These are phyloP conservation scores for Zizania palustris DNA, from an alignment of 202 grass and related monocot genomes.

Conservation along the genomic window DNA sequence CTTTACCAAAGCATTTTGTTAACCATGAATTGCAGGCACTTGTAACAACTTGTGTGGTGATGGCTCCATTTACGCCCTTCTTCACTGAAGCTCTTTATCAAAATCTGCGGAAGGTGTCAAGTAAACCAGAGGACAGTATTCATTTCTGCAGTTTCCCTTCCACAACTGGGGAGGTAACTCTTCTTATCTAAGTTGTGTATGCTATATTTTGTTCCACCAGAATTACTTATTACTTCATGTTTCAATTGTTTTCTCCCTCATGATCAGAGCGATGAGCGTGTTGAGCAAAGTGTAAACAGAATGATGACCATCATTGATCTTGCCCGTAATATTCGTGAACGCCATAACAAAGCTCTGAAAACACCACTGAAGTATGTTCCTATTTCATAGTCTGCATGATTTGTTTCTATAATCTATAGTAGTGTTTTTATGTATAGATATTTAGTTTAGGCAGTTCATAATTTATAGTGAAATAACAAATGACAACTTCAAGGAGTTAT, in stretches of 20 bases:
- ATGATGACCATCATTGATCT: slow-evolving; percentile 99
- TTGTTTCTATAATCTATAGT: slow-evolving; percentile 4
- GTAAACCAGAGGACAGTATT: slow-evolving; percentile 80
- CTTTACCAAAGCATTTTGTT: slow-evolving; percentile 13
- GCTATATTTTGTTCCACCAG: slow-evolving; percentile 17
- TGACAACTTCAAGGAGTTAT: background rate
- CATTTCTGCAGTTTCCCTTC: slow-evolving; percentile 96
- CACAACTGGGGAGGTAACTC: slow-evolving; percentile 71
- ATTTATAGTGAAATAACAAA: background rate
- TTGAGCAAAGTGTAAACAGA: slow-evolving; percentile 91
- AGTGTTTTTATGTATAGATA: background rate
- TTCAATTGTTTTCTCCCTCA: slow-evolving; percentile 23
- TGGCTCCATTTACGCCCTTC: slow-evolving; percentile 98
- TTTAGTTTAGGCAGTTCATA: background rate
- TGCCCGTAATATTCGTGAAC: slow-evolving; percentile 84
- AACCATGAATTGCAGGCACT: slow-evolving; percentile 65
- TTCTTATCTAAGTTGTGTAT: slow-evolving; percentile 35
- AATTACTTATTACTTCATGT: slow-evolving; percentile 37
- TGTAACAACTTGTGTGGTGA: slow-evolving; percentile 78
- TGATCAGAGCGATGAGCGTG: slow-evolving; percentile 90
- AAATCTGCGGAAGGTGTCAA: slow-evolving; percentile 84
- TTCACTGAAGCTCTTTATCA: slow-evolving; percentile 98
- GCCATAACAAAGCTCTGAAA: slow-evolving; percentile 94
- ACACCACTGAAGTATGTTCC: slow-evolving; percentile 80
- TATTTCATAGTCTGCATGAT: background rate